Conservation (phyloP, 139 green algal species). For the Edaphochlamys debaryana region DNA sequence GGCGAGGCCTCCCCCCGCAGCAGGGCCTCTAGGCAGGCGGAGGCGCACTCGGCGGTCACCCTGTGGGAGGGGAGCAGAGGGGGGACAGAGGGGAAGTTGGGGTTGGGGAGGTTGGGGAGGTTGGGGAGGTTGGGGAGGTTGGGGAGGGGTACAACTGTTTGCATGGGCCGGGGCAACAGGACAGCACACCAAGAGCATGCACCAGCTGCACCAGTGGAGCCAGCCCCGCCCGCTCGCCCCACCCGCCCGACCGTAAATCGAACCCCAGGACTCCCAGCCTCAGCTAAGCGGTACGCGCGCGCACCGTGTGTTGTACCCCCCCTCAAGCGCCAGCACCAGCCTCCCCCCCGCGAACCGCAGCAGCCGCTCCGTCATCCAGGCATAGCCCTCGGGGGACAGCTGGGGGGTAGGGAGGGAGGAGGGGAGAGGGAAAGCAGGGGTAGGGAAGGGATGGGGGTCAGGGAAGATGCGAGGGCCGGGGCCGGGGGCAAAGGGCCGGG, state of each 20-base stretch:
- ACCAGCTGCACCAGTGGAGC: no score
- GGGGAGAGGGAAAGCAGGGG: neutral
- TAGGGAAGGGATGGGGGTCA: no score
- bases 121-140: neutral
- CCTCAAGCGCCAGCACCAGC: conserved; percentile 76
- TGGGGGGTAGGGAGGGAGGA: neutral
- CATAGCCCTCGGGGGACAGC: conserved; percentile 69
- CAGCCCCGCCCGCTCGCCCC: no score
- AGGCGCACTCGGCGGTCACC: conserved; percentile 61
- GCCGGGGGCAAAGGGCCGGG: neutral
- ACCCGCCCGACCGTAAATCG: no score
- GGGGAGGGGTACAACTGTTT: no score
- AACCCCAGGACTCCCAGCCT: no score
- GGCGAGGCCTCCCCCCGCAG: conserved; percentile 42
- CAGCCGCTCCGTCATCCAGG: conserved; percentile 65
- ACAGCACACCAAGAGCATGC: no score
- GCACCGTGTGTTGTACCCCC: conserved; percentile 74
- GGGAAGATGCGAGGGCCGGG: no score
- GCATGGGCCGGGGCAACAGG: no score
- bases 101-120: neutral
- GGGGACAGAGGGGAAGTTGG: neutral
- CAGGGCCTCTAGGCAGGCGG: conserved; percentile 65
- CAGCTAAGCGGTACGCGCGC: no score
- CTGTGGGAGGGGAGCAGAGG: neutral
- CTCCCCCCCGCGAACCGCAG: conserved; percentile 43